phyloP scores from a whole-genome alignment of 768 basidiomycete species.

The Auricularia cornea region DNA sequence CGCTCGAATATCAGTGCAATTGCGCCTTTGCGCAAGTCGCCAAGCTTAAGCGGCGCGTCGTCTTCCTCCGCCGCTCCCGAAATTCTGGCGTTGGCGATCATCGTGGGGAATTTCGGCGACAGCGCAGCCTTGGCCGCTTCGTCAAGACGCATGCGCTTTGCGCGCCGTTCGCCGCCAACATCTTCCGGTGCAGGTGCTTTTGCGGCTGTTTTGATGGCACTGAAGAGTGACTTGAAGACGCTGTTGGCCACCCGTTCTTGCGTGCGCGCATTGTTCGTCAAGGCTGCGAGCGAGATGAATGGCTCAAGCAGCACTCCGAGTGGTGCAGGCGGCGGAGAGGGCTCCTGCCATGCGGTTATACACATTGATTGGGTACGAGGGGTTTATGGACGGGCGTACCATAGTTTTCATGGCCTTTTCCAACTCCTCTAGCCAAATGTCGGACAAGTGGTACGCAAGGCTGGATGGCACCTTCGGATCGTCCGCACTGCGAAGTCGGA shows the following conservation, averaged over 20 bases:
- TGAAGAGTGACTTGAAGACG: constrained; percentile 61
- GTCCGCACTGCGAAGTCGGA: constrained; percentile 42
- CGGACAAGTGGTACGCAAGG: constrained; percentile 77
- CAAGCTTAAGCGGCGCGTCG: constrained; percentile 24
- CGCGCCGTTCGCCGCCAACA: constrained; percentile 31
- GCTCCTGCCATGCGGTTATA: constrained; percentile 31
- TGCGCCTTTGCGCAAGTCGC: constrained; percentile 43
- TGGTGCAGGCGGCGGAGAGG: constrained; percentile 31
- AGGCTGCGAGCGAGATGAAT: constrained; percentile 64
- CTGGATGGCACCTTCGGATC: constrained; percentile 70
- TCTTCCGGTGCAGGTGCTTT: constrained; percentile 19
- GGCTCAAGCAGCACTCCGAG: constrained; percentile 53
- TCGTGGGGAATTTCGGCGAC: constrained; percentile 30
- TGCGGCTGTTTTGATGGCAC: constrained; percentile 30
- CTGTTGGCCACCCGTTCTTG: constrained; percentile 66
- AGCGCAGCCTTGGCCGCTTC: constrained; percentile 23
- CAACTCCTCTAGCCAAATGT: constrained; percentile 86
- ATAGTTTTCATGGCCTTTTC: constrained; percentile 37
- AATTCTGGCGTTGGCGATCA: constrained; percentile 49
- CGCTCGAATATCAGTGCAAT: constrained; percentile 59
- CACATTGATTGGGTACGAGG: too few relatives aligned
- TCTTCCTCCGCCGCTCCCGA: constrained; percentile 33
- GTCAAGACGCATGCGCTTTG: constrained; percentile 38
- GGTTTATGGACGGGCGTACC: too few relatives aligned
- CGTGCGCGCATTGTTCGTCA: constrained; percentile 51